Evolutionary conservation across 2,329 filamentous ascomycete genomes (phyloP).

Genomic region (Alternaria postmessia): DNA sequence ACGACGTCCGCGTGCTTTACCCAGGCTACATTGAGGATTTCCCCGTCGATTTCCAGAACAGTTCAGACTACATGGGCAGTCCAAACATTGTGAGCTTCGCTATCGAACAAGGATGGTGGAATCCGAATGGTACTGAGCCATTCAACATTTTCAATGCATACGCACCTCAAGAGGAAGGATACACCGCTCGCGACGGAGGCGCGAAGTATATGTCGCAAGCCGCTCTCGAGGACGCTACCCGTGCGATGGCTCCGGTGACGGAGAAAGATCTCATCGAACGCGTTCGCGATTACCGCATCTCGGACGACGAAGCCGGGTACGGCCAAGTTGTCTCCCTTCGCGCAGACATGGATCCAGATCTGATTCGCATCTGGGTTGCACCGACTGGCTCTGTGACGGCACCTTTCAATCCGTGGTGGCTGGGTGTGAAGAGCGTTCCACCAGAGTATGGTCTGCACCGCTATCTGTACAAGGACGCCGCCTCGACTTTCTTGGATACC

Average conservation of each 20-base stretch:
- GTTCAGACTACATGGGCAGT: conserved; percentile 43
- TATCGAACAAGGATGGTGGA: conserved; percentile 48
- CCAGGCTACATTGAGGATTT: conserved; percentile 51
- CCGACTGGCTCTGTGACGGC: conserved; percentile 47
- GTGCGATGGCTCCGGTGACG: conserved; percentile 58
- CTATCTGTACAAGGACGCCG: conserved; percentile 46
- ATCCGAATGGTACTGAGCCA: conserved; percentile 39
- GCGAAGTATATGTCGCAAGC: conserved; percentile 52
- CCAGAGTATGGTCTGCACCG: conserved; percentile 47
- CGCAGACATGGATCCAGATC: conserved; percentile 37
- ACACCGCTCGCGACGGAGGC: conserved; percentile 45
- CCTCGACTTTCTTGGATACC: conserved; percentile 43
- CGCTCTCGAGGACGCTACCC: conserved; percentile 46
- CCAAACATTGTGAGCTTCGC: conserved; percentile 48
- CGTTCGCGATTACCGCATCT: conserved; percentile 47
- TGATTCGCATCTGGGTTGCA: conserved; percentile 47
- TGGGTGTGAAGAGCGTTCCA: conserved; percentile 42
- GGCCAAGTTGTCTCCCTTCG: conserved; percentile 45
- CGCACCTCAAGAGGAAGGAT: conserved; percentile 36
- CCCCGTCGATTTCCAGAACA: conserved; percentile 41
- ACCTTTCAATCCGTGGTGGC: conserved; percentile 48
- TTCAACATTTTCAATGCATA: conserved; percentile 51
- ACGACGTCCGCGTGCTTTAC: conserved; percentile 46
- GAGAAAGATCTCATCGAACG: conserved; percentile 58
- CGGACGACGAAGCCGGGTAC: conserved; percentile 49